These are phyloP conservation scores for Escallonia rubra DNA, from an alignment of 129 eudicot genomes.

Conservation along the genomic window DNA sequence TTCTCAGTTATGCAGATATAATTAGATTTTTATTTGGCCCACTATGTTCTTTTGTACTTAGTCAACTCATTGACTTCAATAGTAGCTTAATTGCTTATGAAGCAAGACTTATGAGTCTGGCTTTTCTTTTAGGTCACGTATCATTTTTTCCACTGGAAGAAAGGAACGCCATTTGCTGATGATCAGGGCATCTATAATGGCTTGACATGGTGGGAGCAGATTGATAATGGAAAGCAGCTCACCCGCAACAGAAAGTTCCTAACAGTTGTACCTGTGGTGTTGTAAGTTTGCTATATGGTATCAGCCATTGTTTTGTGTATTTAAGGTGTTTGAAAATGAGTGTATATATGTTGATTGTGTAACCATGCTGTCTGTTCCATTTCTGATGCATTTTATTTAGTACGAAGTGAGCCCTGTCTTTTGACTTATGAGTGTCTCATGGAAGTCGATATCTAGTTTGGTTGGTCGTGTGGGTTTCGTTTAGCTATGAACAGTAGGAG, in stretches of 20 bases:
- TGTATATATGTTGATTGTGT: too few species aligned
- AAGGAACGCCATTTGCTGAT: slow-evolving; percentile 74
- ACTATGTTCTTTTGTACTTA: background rate
- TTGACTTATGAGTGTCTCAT: too few species aligned
- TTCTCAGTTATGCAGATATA: background rate
- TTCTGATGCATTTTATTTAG: too few species aligned
- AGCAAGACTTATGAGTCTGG: background rate
- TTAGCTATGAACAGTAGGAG: too few species aligned
- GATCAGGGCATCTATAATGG: slow-evolving; percentile 74
- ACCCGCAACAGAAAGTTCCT: slow-evolving; percentile 63
- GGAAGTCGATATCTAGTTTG: background rate
- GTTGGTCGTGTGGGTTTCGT: background rate
- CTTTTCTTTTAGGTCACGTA: slow-evolving; percentile 56
- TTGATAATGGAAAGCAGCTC: slow-evolving; percentile 62
- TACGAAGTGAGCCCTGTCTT: too few species aligned
- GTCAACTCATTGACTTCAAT: background rate
- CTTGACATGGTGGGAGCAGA: slow-evolving; percentile 75
- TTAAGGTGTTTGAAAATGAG: too few species aligned
- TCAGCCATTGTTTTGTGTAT: background rate
- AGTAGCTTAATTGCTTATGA: background rate
- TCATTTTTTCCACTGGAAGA: slow-evolving; percentile 80
- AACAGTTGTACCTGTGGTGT: slow-evolving; percentile 66
- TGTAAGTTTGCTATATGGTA: slow-evolving; percentile 36
- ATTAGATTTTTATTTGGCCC: background rate
- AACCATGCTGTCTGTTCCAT: too few species aligned